Percentiles rank a stretch among this genome's conserved stretches.
These are phyloP conservation scores for Dissophora globulifera DNA, from an alignment of 192 early-diverging fungal species.

Conservation along the genomic window DNA sequence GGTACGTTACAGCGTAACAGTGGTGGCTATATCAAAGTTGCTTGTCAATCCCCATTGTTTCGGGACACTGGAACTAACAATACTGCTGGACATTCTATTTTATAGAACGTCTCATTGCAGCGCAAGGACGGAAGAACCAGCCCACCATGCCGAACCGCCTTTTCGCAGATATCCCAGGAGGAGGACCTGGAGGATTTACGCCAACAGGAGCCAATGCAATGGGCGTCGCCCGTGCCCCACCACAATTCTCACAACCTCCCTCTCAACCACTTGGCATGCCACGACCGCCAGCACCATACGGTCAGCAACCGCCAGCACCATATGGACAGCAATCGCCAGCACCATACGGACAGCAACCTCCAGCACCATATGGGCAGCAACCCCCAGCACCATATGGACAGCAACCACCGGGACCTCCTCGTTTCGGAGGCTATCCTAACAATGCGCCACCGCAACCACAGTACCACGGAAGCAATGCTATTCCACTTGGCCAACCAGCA, in stretches of 20 bases:
- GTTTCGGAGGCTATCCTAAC: constrained; percentile 38
- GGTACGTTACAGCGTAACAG: constrained; percentile 55
- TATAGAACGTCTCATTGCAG: constrained; percentile 89
- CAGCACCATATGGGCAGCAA: constrained; percentile 29
- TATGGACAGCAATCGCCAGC: constrained; percentile 36
- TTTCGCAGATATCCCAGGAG: constrained; percentile 68
- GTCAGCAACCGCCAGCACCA: constrained; percentile 22
- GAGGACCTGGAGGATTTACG: constrained; percentile 39
- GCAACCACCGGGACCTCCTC: constrained; percentile 13
- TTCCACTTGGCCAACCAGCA: constrained; percentile 41
- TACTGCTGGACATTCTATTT: not conserved
- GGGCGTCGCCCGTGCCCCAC: constrained; percentile 28
- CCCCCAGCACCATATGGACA: constrained; percentile 42
- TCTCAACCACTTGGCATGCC: constrained; percentile 40
- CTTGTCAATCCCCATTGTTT: no score
- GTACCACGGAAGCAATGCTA: constrained; percentile 50
- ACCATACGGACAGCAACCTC: constrained; percentile 21
- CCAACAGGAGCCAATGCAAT: constrained; percentile 47
- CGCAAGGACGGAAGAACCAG: constrained; percentile 86
- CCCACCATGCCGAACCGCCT: constrained; percentile 71
- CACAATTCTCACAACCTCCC: constrained; percentile 29
- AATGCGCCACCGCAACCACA: constrained; percentile 35
- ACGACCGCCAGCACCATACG: constrained; percentile 38
- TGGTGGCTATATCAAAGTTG: not conserved
- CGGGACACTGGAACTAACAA: no score